Base-by-base conservation (phyloP, 768 basidiomycete genomes). In the Botryobasidium botryosum region DNA sequence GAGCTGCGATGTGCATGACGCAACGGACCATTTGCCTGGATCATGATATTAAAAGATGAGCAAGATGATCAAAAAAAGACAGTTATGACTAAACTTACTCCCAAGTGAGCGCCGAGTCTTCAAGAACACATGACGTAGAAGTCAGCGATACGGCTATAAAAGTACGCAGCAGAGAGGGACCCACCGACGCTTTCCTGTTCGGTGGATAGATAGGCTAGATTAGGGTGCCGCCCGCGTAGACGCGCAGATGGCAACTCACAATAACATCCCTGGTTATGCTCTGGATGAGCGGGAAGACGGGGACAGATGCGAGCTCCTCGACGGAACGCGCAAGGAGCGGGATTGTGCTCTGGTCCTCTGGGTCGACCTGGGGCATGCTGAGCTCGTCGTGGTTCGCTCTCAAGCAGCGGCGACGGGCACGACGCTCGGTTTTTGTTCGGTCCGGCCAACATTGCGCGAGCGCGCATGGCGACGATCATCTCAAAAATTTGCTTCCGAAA, bases 91-190 rank as follows among this genome's bases (percentile, higher is more conserved):
- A 20, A 39, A 71, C 78, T 61, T 52, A 84, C 82, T 81, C 79
- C 82, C 82, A 86, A 47, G 70, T 79, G 48, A 86, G 57, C 7
- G 80, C 72, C 41, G 73, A 72, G 53, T 85, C 83, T 81, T n/a
- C n/a, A 32, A 13, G 23, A 32, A n/a, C 23, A 49, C 20, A 18
- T 26, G 15, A 17, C 44, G 28, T 47, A 33, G 41, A 5, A n/a
- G 36, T 37, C n/a, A 21, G 12, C 6, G 48, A 20, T 13, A 6
- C 10, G 24, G 37, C n/a, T 23, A 39, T 51, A 24, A 10, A 27
- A 23, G 3, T 29, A 8, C 32, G 3, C 10, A 8, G 6, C 23
- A 25, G 1, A 23, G 40, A 13, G 20, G 17, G 55, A 4, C 40
- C 36, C 57, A 61, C 44, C 59, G 52, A 46, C 55, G 55, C 51